Evolutionary conservation across 1,284 basidiomycete genomes (phyloP).

Genomic region (Malassezia yamatoensis): DNA sequence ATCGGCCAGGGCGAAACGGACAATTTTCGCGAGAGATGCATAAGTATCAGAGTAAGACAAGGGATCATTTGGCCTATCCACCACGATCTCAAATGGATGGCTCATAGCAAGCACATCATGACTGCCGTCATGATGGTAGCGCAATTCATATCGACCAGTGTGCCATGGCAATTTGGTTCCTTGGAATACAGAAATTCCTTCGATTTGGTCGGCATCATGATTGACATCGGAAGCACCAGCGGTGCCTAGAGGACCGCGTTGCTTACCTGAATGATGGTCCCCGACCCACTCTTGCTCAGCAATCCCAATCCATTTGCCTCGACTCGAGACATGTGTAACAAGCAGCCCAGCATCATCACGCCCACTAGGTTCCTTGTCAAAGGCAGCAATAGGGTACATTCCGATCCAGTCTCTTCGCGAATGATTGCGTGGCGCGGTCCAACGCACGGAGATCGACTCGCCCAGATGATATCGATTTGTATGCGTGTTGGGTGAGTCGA

Average conservation of each 20-base stretch:
- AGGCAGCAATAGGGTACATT: conserved; percentile 55
- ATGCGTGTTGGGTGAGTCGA: not conserved
- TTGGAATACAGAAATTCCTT: conserved; percentile 45
- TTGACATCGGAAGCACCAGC: conserved; percentile 1
- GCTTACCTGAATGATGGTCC: conserved; percentile 52
- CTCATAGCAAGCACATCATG: conserved; percentile 84
- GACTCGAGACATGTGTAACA: conserved; percentile 67
- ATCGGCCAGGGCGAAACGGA: conserved; percentile 62
- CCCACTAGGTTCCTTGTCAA: conserved; percentile 6
- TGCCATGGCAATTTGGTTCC: conserved; percentile 63
- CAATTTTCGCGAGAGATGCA: conserved; percentile 58
- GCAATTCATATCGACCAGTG: conserved; percentile 73
- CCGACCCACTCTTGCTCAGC: conserved; percentile 88
- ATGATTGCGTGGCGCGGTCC: conserved; percentile 76
- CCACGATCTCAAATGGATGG: conserved; percentile 75
- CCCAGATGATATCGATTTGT: conserved; percentile 67
- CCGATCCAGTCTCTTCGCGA: conserved; percentile 96
- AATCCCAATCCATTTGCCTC: conserved; percentile 86
- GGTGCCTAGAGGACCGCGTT: conserved; percentile 19
- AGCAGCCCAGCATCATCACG: conserved; percentile 16
- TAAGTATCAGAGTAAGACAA: conserved; percentile 53
- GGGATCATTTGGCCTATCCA: conserved; percentile 58
- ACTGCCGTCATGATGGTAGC: conserved; percentile 57
- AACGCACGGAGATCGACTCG: conserved; percentile 72
- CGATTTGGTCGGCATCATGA: not conserved